Conservation (phyloP, 176 grass and related monocot species). For the Otatea glauca region DNA sequence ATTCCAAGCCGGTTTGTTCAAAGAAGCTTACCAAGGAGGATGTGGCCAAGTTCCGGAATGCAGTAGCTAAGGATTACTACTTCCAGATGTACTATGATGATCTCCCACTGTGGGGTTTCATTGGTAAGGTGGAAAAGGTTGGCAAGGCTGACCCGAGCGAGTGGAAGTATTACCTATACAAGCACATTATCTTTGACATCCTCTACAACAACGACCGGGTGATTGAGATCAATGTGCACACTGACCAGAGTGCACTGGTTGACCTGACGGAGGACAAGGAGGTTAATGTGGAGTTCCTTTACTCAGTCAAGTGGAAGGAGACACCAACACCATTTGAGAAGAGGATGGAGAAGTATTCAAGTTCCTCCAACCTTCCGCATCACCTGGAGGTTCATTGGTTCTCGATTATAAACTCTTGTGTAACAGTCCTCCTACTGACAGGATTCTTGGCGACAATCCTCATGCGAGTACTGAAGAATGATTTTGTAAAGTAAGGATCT, state of each 20-base stretch:
- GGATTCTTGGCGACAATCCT: constrained; percentile 96
- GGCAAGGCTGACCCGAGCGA: constrained; percentile 62
- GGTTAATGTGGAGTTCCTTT: constrained; percentile 70
- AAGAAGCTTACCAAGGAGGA: constrained; percentile 80
- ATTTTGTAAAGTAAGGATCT: constrained; percentile 85
- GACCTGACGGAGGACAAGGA: constrained; percentile 86
- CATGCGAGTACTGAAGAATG: constrained; percentile 97
- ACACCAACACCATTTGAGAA: constrained; percentile 70
- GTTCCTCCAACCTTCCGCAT: constrained; percentile 73
- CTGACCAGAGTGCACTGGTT: constrained; percentile 65
- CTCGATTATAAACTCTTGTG: constrained; percentile 96
- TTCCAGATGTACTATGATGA: constrained; percentile 99
- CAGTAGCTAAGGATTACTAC: constrained; percentile 90
- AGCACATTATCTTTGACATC: constrained; percentile 85
- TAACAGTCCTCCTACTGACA: constrained; percentile 85
- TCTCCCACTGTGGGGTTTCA: constrained; percentile 92
- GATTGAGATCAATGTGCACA: constrained; percentile 84
- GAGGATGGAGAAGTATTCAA: constrained; percentile 99
- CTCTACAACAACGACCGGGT: constrained; percentile 83
- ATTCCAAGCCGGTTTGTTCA: constrained; percentile 75
- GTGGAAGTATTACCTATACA: constrained; percentile 90
- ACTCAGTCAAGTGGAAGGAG: constrained; percentile 95
- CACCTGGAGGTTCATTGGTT: constrained; percentile 99
- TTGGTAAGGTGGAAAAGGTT: constrained; percentile 90
- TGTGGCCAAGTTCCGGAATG: constrained; percentile 69